Base-by-base conservation (phyloP, 352 stramenopile species). In the Phytophthora chlamydospora region DNA sequence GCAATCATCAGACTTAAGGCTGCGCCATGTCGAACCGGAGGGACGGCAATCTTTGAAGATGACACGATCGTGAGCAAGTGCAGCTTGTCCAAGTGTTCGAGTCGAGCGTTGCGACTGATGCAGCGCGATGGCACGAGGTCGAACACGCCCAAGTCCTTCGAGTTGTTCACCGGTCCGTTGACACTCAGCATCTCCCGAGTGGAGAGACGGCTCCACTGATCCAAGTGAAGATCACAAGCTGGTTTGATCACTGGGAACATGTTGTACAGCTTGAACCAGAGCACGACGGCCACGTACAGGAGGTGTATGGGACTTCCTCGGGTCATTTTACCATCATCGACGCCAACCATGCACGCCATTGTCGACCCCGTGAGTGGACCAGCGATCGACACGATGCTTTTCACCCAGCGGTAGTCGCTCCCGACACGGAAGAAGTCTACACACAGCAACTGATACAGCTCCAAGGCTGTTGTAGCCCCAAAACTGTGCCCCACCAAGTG, bases 401-500 rank as follows among this genome's bases (percentile, higher is more conserved):
- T 61, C 7, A 90, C 75, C 78, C 78, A 88, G 13, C 61, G 66
- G 39, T 77, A 58, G 48, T 71, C 65, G 38, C 61, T 83, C 10
- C 78, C 78, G 35, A 88, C 68, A n/a, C 53, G 40, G 34, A 90
- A 90, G 53, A 66, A 76, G 65, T 87, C 74, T 33, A 32, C 32
- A 36, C 78, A 84, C 9, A 88, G 57, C 41, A 88, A 40, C 51
- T 88, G 80, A 53, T 88, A 85, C 34, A 90, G 47, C 58, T 87
- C 78, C 32, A 88, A 66, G 31, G 76, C 76, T 2, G 78, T 85
- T 13, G 76, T 82, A 11, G 73, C 68, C 43, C 80, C 77, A 19
- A 82, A 73, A 47, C 78, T 87, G 58, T 88, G 80, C 21, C 78
- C 78, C 6, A 87, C 52, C 5, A 90, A 61, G 42, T 90, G 76